phyloP scores from a whole-genome alignment of 441 rosid species.

The Sinapis alba region DNA sequence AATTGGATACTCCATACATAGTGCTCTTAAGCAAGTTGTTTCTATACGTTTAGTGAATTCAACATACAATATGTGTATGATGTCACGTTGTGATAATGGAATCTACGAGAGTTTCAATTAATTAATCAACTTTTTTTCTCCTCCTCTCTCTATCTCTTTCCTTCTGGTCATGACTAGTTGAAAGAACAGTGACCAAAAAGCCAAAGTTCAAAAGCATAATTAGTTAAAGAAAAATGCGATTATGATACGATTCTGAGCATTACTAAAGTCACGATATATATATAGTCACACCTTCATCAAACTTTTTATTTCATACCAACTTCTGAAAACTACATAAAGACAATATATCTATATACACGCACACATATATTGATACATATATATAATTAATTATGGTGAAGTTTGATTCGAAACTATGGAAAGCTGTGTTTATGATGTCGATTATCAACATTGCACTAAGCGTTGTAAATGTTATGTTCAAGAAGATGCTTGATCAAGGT shows the following conservation, averaged over 20 bases:
- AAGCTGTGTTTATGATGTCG: conserved; percentile 37
- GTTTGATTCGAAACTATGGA: conserved; percentile 33
- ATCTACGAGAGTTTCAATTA: conserved; percentile 30
- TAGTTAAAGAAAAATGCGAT: conserved; percentile 10
- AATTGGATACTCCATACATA: neutral
- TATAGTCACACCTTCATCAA: conserved; percentile 26
- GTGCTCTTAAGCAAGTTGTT: neutral
- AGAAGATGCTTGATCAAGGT: conserved; percentile 40
- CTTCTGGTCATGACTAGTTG: conserved; percentile 21
- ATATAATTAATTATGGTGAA: conserved; percentile 24
- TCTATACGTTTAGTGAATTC: neutral
- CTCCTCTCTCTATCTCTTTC: conserved; percentile 5
- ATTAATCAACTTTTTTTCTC: neutral
- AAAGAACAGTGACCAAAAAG: conserved; percentile 15
- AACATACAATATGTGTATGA: neutral
- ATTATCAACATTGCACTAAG: conserved; percentile 34
- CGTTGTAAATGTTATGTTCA: conserved; percentile 38
- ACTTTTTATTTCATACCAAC: conserved; percentile 13
- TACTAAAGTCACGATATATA: conserved; percentile 24
- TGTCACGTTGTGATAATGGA: conserved; percentile 33
- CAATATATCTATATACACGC: neutral
- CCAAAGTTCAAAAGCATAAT: conserved; percentile 30
- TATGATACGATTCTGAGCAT: conserved; percentile 37
- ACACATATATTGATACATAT: neutral
- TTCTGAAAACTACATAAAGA: conserved; percentile 34